These are phyloP conservation scores for Penicillium freii DNA, from an alignment of 2,329 filamentous ascomycete species.

Conservation along the genomic window DNA sequence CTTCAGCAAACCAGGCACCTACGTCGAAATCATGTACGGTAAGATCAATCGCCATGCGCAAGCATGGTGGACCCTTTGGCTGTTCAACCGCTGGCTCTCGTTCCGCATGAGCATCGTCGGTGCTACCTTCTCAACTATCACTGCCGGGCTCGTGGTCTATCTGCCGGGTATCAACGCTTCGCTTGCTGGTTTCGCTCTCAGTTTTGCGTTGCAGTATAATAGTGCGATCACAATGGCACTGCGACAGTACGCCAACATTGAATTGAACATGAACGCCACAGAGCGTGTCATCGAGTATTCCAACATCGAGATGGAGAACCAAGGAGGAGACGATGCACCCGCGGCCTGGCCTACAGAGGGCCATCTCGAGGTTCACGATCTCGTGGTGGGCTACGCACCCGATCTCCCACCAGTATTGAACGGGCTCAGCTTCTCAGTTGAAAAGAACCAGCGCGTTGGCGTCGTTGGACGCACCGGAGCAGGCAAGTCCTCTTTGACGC, in stretches of 20 bases:
- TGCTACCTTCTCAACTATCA: slow-evolving; percentile 66
- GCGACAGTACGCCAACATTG: slow-evolving; percentile 66
- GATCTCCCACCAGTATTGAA: slow-evolving; percentile 56
- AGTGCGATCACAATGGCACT: slow-evolving; percentile 65
- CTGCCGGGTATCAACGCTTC: slow-evolving; percentile 64
- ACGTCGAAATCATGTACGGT: slow-evolving; percentile 66
- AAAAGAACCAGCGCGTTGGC: slow-evolving; percentile 31
- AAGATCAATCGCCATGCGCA: slow-evolving; percentile 67
- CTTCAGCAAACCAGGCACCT: slow-evolving; percentile 66
- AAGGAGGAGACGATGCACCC: slow-evolving; percentile 26
- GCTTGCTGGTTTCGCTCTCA: slow-evolving; percentile 72
- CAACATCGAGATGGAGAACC: slow-evolving; percentile 35
- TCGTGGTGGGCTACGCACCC: slow-evolving; percentile 69
- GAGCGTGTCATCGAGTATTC: slow-evolving; percentile 56
- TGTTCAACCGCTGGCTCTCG: slow-evolving; percentile 75
- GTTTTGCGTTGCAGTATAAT: slow-evolving; percentile 71
- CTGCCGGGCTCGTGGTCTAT: slow-evolving; percentile 63
- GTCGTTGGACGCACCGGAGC: slow-evolving; percentile 37
- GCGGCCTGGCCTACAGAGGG: slow-evolving; percentile 53
- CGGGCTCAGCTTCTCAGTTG: slow-evolving; percentile 26
- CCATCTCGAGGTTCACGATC: slow-evolving; percentile 67
- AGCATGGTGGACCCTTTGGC: slow-evolving; percentile 66
- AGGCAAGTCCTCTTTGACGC: slow-evolving; percentile 35
- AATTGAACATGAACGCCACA: slow-evolving; percentile 50
- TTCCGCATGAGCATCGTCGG: slow-evolving; percentile 70